A percentile compares a stretch with the other conserved stretches of the same genome.
These are phyloP conservation scores for Pseudocercospora fuligena DNA, from an alignment of 2,329 filamentous ascomycete genomes.

Conservation along the genomic window DNA sequence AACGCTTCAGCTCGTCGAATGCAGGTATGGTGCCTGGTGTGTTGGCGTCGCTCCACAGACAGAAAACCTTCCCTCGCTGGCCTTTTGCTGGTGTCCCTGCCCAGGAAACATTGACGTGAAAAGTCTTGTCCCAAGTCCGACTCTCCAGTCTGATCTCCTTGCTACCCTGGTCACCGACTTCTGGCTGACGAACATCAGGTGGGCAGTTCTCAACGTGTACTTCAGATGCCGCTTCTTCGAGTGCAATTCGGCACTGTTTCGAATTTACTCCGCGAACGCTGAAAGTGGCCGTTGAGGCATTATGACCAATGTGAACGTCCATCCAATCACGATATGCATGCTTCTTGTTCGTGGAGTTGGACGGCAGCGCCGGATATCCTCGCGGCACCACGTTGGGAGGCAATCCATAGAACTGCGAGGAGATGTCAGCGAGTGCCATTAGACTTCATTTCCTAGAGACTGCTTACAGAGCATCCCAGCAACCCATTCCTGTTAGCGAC, in stretches of 20 bases:
- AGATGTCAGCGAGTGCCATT: not conserved
- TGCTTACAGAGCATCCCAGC: constrained; percentile 61
- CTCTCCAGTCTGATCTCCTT: constrained; percentile 79
- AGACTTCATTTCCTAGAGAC: not conserved
- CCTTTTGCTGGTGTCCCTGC: constrained; percentile 39
- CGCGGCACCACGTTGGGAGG: constrained; percentile 65
- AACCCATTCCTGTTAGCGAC: constrained; percentile 57
- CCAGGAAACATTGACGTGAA: constrained; percentile 77
- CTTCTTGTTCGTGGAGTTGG: constrained; percentile 22
- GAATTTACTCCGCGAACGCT: constrained; percentile 74
- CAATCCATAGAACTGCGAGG: constrained; percentile 65
- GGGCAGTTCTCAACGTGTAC: constrained; percentile 63
- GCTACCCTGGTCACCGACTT: constrained; percentile 65
- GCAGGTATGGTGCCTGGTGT: constrained; percentile 73
- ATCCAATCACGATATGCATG: constrained; percentile 59
- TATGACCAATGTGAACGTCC: constrained; percentile 63
- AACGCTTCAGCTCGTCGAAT: constrained; percentile 77
- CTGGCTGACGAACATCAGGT: constrained; percentile 26
- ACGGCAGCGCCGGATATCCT: constrained; percentile 16
- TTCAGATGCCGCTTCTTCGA: constrained; percentile 68
- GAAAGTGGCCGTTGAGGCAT: constrained; percentile 61
- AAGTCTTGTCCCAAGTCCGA: constrained; percentile 75
- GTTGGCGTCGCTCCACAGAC: constrained; percentile 89
- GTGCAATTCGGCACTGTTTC: constrained; percentile 74
- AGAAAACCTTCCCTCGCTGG: constrained; percentile 71